Evolutionary conservation across 306 rosid genomes (phyloP).

Genomic region (Gleditsia sinensis): DNA sequence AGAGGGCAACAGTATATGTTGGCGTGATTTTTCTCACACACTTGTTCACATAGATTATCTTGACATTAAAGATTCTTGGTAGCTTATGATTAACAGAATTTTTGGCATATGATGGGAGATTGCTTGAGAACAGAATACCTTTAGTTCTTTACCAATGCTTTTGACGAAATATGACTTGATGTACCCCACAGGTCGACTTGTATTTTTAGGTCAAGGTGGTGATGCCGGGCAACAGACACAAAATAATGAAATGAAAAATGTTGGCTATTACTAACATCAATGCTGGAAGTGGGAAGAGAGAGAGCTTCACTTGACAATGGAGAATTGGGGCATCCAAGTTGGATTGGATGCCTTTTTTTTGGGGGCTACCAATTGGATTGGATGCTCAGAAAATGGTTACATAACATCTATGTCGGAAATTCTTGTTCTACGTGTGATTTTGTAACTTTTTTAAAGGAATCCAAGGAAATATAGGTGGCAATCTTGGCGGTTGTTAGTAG

Average conservation of each 20-base stretch:
- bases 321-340: not conserved
- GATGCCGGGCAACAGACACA: slow-evolving; percentile 44
- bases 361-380: no score
- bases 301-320: not conserved
- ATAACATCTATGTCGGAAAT: not conserved
- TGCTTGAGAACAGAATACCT: not conserved
- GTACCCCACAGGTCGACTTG: slow-evolving; percentile 67
- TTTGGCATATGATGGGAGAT: slow-evolving; percentile 13
- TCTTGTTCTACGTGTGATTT: not conserved
- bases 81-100: slow-evolving; percentile 23
- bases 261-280: slow-evolving; percentile 64
- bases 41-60: not conserved
- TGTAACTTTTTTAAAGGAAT: not conserved
- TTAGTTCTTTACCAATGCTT: slow-evolving; percentile 9
- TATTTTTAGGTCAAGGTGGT: slow-evolving; percentile 62
- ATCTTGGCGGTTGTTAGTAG: no score
- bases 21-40: not conserved
- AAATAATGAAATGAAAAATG: slow-evolving; percentile 42
- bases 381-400: not conserved
- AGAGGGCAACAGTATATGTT: not conserved
- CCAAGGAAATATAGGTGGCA: no score
- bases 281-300: not conserved
- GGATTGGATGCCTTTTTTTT: slow-evolving; percentile 13
- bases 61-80: not conserved
- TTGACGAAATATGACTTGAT: slow-evolving; percentile 10